These are phyloP conservation scores for Cryptococcus sp. DNA, from an alignment of 1,284 basidiomycete genomes.

Conservation along the genomic window DNA sequence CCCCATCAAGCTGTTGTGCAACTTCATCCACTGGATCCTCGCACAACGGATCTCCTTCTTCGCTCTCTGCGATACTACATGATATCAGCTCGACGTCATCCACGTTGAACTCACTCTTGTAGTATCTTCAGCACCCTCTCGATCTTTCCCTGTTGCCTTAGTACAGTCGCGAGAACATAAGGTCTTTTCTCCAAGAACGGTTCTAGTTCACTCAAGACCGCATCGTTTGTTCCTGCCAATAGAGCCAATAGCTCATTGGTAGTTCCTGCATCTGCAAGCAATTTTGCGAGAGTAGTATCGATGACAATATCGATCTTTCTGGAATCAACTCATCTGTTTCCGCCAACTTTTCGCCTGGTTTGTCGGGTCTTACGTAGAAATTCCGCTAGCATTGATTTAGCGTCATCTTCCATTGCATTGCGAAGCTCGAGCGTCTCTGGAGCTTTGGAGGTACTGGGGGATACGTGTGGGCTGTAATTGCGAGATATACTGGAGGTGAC, in stretches of 20 bases:
- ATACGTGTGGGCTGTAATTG: slow-evolving; percentile 46
- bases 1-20: slow-evolving; percentile 59
- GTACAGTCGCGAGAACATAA: slow-evolving; percentile 62
- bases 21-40: slow-evolving; percentile 66
- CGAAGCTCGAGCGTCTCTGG: slow-evolving; percentile 34
- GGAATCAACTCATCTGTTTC: slow-evolving; percentile 30
- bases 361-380: slow-evolving; percentile 46
- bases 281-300: slow-evolving; percentile 73
- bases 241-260: slow-evolving; percentile 61
- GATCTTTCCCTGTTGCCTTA: slow-evolving; percentile 57
- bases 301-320: slow-evolving; percentile 55
- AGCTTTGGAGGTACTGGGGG: slow-evolving; percentile 35
- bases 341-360: slow-evolving; percentile 41
- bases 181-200: slow-evolving; percentile 59
- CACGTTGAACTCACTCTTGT: slow-evolving; percentile 57
- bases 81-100: slow-evolving; percentile 1
- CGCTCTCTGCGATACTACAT: slow-evolving; percentile 64
- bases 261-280: slow-evolving; percentile 63
- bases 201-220: slow-evolving; percentile 64
- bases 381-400: slow-evolving; percentile 43
- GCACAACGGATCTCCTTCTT: slow-evolving; percentile 56
- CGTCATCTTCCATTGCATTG: slow-evolving; percentile 34
- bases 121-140: slow-evolving; percentile 63
- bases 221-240: slow-evolving; percentile 58
- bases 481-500: slow-evolving; percentile 38